phyloP scores from a whole-genome alignment of 2,329 filamentous ascomycete species.

The Trichophyton simii region DNA sequence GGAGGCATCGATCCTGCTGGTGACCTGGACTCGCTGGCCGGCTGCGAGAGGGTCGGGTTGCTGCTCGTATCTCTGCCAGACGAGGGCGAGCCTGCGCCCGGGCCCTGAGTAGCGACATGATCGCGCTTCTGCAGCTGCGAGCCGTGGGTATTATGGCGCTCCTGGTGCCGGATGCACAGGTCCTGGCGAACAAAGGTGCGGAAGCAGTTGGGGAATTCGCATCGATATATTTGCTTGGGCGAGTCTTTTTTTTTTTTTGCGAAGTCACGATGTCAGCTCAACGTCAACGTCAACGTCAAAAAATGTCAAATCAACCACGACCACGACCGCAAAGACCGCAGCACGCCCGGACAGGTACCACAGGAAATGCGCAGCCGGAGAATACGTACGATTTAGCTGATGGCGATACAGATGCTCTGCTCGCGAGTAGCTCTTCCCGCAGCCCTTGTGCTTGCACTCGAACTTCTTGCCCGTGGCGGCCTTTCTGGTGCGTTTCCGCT shows the following conservation, averaged over 20 bases:
- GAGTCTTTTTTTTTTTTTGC: conserved; percentile 50
- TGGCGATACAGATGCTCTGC: conserved; percentile 95
- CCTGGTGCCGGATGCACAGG: conserved; percentile 71
- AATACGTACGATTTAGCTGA: conserved; percentile 71
- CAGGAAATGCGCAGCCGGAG: conserved; percentile 4
- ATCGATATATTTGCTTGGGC: conserved; percentile 88
- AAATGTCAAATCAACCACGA: background rate
- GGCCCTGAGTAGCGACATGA: conserved; percentile 26
- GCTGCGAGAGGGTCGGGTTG: conserved; percentile 16
- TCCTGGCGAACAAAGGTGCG: conserved; percentile 89
- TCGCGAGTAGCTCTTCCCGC: conserved; percentile 90
- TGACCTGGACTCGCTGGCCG: conserved; percentile 7
- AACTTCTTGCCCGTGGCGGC: conserved; percentile 44
- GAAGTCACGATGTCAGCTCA: background rate
- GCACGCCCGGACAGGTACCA: background rate
- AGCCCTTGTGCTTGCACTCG: conserved; percentile 72
- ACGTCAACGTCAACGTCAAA: background rate
- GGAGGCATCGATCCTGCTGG: conserved; percentile 3
- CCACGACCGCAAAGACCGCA: background rate
- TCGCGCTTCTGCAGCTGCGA: conserved; percentile 41
- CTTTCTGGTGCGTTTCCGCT: conserved; percentile 35
- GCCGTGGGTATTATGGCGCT: conserved; percentile 58
- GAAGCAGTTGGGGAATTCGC: conserved; percentile 81
- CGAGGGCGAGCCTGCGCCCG: conserved; percentile 11
- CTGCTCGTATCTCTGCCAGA: background rate